Conservation (phyloP, 1,284 basidiomycete genomes). For the Cryptococcus amylolentus region DNA sequence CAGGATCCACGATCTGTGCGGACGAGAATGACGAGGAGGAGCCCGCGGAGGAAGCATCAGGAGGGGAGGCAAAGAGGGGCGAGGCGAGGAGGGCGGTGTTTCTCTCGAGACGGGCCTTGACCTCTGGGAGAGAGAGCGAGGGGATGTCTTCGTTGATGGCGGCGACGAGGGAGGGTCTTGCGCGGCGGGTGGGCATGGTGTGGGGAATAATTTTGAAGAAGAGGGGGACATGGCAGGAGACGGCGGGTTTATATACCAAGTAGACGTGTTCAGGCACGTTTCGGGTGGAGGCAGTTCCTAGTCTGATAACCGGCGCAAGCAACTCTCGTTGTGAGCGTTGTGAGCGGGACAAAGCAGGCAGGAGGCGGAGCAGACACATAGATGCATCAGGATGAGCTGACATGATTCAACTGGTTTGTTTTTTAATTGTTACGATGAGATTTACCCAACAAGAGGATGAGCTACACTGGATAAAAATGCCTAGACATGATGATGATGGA, state of each 20-base stretch:
- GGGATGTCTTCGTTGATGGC: conserved; percentile 26
- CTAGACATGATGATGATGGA: background rate
- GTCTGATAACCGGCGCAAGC: too few relatives aligned
- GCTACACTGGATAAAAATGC: conserved; percentile 4
- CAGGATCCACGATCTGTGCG: conserved; percentile 20
- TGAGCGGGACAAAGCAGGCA: background rate
- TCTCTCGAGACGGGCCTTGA: conserved; percentile 37
- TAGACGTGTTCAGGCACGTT: background rate
- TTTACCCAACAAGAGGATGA: conserved; percentile 6
- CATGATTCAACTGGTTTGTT: background rate
- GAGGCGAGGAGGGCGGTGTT: conserved; percentile 37
- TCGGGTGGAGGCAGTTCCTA: background rate
- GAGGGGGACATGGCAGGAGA: background rate
- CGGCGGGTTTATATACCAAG: too few relatives aligned
- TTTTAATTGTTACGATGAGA: background rate
- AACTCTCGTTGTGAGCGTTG: too few relatives aligned
- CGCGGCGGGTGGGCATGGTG: too few relatives aligned
- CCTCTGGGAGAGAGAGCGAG: conserved; percentile 30
- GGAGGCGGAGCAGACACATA: background rate
- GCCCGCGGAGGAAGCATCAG: conserved; percentile 3
- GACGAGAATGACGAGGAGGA: background rate
- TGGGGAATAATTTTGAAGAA: background rate
- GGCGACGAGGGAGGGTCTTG: background rate
- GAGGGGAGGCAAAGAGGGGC: conserved; percentile 16
- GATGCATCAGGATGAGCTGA: conserved; percentile 23